Evolutionary conservation across 352 stramenopile species (phyloP).

Genomic region (Phytophthora sp.): DNA sequence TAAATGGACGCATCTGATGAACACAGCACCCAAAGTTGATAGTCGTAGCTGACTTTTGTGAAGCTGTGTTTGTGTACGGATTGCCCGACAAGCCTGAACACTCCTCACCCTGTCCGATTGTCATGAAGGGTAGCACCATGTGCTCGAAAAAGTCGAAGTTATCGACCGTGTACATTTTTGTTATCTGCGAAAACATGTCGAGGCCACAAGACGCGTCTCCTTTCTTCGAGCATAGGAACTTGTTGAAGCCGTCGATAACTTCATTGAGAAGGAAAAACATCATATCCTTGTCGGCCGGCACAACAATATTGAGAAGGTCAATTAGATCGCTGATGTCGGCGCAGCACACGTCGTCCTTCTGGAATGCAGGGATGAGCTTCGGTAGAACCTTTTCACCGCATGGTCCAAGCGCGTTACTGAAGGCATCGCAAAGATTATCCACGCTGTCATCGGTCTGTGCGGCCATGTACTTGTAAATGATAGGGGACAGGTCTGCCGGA

Average conservation of each 20-base stretch:
- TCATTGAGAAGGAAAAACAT: slow-evolving; percentile 58
- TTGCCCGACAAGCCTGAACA: slow-evolving; percentile 48
- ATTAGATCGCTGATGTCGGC: slow-evolving; percentile 51
- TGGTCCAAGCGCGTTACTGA: slow-evolving; percentile 42
- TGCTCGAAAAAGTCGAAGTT: slow-evolving; percentile 56
- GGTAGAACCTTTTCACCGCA: slow-evolving; percentile 46
- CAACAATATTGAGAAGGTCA: slow-evolving; percentile 56
- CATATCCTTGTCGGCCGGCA: slow-evolving; percentile 40
- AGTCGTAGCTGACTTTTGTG: slow-evolving; percentile 28
- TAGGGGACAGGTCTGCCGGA: slow-evolving; percentile 40
- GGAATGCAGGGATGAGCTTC: slow-evolving; percentile 34
- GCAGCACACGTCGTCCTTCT: slow-evolving; percentile 56
- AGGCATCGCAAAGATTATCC: slow-evolving; percentile 51
- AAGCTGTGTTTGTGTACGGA: slow-evolving; percentile 44
- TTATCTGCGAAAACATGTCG: slow-evolving; percentile 51
- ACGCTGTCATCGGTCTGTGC: slow-evolving; percentile 37
- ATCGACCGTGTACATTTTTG: slow-evolving; percentile 42
- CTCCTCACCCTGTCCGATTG: slow-evolving; percentile 33
- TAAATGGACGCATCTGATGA: slow-evolving; percentile 49
- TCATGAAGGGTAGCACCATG: slow-evolving; percentile 59
- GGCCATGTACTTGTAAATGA: slow-evolving; percentile 57
- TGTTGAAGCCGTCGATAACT: slow-evolving; percentile 57
- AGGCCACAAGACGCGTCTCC: slow-evolving; percentile 42
- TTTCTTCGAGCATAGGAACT: slow-evolving; percentile 53
- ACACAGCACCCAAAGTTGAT: slow-evolving; percentile 62